phyloP scores from a whole-genome alignment of 129 eudicot species.

The sunflower (Helianthus annuus) region HanXRQr2.0-SUNRISE NC_035437.2:177303266-177303765 shows the following conservation, averaged over 20 bases:
- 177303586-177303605: slow-evolving; percentile 31
- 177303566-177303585: background rate
- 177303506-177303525: slow-evolving; percentile 10
- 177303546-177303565: too few relatives aligned
- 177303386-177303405: too few relatives aligned
- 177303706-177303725: slow-evolving; percentile 62
- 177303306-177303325: background rate
- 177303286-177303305: too few relatives aligned
- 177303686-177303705: slow-evolving; percentile 67
- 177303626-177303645: slow-evolving; percentile 54
- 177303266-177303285: slow-evolving; percentile 8
- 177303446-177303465: too few relatives aligned
- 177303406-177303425: too few relatives aligned
- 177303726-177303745: slow-evolving; percentile 61
- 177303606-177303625: background rate
- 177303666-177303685: slow-evolving; percentile 55
- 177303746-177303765: slow-evolving; percentile 63
- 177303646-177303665: slow-evolving; percentile 58
- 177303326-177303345: too few relatives aligned
- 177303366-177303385: too few relatives aligned
- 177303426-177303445: too few relatives aligned
- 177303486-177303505: background rate
- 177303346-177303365: too few relatives aligned
- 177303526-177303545: slow-evolving; percentile 6
- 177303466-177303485: too few relatives aligned